Evolutionary conservation across 352 stramenopile genomes (phyloP), one percentile per base, ranked within the genome.

Genomic region (Globisporangium nodosum): DNA sequence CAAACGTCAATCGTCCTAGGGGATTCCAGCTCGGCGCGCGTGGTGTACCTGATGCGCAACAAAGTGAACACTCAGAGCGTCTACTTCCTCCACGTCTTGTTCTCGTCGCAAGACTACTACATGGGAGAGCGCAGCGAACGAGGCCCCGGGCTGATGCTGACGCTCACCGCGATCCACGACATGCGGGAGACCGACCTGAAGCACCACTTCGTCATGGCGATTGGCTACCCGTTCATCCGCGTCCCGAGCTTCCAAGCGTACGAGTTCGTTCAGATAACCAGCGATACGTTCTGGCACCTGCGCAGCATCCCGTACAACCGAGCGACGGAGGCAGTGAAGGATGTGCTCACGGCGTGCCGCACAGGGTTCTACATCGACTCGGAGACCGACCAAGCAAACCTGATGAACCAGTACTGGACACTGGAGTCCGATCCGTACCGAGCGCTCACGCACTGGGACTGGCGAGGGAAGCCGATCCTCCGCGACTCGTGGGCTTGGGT

Each of bases 311-410:
- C 58, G 21, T 24, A 27, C 15, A 7, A 54, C 24, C 58, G 11
- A 9, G 1, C 30, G 3, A 11, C 6, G 1, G 40, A 60, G 6
- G 13, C n/a, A 1, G 27, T 54, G 0, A 66, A 70, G 21, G 5
- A 20, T 5, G 39, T 82, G 15, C 58, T 62, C 5, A 71, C 73
- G 7, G 58, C 71, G n/a, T 54, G 61, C 30, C 64, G 64, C n/a
- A 64, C 62, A 0, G 75, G 75, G 0, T 77, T 82, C 52, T 78
- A 71, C 21, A 52, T 73, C 33, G 18, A 63, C 2, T 52, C 60
- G 3, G 40, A 57, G 15, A 53, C 66, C 1, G 58, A 69, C n/a
- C 72, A 82, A 39, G 69, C 68, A 0, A 82, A 82, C 45, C 54
- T 73, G 15, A 66, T 71, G 48, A 64, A 60, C 11, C 18, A 49